A percentile compares a stretch with the other conserved stretches of the same genome.
Evolutionary conservation across 1,284 basidiomycete species (phyloP).

Genomic region (Agroathelia rolfsii): DNA sequence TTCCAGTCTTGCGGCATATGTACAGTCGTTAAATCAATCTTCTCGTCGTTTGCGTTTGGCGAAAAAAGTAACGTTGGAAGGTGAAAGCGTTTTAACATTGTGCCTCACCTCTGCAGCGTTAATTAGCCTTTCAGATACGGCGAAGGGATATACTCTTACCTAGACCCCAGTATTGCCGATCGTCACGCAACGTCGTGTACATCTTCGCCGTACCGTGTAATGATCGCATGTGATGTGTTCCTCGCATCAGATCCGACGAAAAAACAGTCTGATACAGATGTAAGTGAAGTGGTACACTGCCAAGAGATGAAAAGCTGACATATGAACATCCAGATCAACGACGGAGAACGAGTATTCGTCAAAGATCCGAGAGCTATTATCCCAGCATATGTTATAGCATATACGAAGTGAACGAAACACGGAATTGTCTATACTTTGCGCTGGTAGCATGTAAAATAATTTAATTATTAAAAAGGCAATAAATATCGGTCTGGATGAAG

Average conservation of each 20-base stretch:
- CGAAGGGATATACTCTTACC: constrained; percentile 49
- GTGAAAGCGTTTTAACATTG: constrained; percentile 21
- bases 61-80: constrained; percentile 37
- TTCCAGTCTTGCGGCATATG: constrained; percentile 57
- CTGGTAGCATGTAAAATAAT: too few species aligned
- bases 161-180: constrained; percentile 45
- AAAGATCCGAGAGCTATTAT: constrained; percentile 34
- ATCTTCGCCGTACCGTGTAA: constrained; percentile 52
- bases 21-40: constrained; percentile 41
- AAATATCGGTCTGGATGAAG: too few species aligned
- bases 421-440: too few species aligned
- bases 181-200: constrained; percentile 47
- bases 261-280: too few species aligned
- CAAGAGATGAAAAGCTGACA: constrained; percentile 3
- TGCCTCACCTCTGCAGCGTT: constrained; percentile 3
- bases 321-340: constrained; percentile 17
- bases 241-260: constrained; percentile 28
- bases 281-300: too few species aligned
- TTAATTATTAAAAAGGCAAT: too few species aligned
- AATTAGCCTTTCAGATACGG: constrained; percentile 32
- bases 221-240: constrained; percentile 45
- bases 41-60: constrained; percentile 45
- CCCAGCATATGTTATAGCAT: constrained; percentile 39
- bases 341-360: constrained; percentile 35
- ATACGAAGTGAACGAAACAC: constrained; percentile 15